These are phyloP conservation scores for Cryptococcus neoformans DNA, from an alignment of 1,284 basidiomycete species.

Conservation along the genomic window DNA sequence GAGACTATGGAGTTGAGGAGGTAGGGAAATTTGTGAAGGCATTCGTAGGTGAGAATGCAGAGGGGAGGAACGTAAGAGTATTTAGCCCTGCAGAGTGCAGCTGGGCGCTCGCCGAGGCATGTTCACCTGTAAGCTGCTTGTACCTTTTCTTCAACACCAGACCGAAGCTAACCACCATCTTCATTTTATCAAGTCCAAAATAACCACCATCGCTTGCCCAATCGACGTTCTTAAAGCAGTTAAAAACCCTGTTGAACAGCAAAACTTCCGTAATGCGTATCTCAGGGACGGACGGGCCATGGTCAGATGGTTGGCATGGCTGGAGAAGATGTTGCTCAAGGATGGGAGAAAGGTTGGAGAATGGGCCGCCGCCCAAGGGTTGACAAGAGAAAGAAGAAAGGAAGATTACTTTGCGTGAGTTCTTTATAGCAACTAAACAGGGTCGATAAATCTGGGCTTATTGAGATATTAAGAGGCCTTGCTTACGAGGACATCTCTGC, in stretches of 20 bases:
- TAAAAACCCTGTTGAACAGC: constrained; percentile 83
- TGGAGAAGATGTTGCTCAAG: constrained; percentile 73
- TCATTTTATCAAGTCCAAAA: not conserved
- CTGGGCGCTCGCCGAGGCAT: constrained; percentile 41
- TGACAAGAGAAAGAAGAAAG: constrained; percentile 73
- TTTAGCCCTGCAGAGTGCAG: constrained; percentile 33
- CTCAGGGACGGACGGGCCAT: constrained; percentile 88
- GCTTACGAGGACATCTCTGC: constrained; percentile 95
- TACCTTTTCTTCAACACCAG: not conserved
- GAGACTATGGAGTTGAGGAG: constrained; percentile 64
- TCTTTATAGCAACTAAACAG: not conserved
- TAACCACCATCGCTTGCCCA: constrained; percentile 29
- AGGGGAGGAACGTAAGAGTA: constrained; percentile 15
- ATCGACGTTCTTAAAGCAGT: constrained; percentile 78
- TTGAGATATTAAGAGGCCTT: constrained; percentile 55
- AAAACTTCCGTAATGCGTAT: constrained; percentile 80
- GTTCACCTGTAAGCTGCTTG: constrained; percentile 10
- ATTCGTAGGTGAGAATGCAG: not conserved
- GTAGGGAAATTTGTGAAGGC: constrained; percentile 67
- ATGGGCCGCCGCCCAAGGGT: constrained; percentile 80
- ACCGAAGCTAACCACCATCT: not conserved
- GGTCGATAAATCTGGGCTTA: not conserved
- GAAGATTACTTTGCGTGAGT: constrained; percentile 67
- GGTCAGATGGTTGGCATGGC: constrained; percentile 83
- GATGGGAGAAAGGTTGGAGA: constrained; percentile 78